Percentiles rank a stretch among this genome's conserved stretches.
These are phyloP conservation scores for Gymnopus androsaceus DNA, from an alignment of 1,284 basidiomycete genomes.

Conservation along the genomic window DNA sequence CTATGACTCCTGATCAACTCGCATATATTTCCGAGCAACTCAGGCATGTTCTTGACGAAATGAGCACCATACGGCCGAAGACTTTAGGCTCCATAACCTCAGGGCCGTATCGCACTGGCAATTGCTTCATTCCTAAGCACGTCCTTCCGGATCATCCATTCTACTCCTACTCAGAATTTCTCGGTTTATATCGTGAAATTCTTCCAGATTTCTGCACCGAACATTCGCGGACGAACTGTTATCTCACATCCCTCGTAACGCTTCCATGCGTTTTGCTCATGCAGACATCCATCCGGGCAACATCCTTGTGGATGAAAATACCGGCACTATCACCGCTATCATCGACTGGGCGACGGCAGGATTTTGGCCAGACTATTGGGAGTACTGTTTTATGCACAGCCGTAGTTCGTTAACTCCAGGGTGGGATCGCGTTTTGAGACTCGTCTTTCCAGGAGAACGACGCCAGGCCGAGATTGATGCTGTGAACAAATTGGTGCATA, in stretches of 20 bases:
- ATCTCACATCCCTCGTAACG: conserved; percentile 22
- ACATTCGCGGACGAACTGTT: conserved; percentile 21
- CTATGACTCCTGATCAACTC: conserved; percentile 22
- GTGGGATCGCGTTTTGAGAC: too few species aligned
- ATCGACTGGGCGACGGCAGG: conserved; percentile 33
- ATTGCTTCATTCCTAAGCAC: conserved; percentile 14
- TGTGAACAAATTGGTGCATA: too few species aligned
- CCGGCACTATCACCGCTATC: conserved; percentile 30
- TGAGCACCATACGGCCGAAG: conserved; percentile 4
- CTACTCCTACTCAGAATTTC: conserved; percentile 17
- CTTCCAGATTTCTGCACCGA: conserved; percentile 15
- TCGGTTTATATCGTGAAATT: conserved; percentile 19
- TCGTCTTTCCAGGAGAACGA: too few species aligned
- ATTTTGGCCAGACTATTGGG: conserved; percentile 32
- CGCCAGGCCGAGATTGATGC: background rate
- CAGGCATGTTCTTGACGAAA: background rate
- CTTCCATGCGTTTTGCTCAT: conserved; percentile 26
- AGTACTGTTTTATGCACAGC: too few species aligned
- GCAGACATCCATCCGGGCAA: conserved; percentile 30
- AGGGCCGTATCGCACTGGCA: conserved; percentile 20
- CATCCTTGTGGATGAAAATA: conserved; percentile 30
- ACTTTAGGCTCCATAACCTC: conserved; percentile 19
- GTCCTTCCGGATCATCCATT: conserved; percentile 18
- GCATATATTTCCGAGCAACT: conserved; percentile 20
- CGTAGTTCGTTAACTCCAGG: too few species aligned